phyloP scores from a whole-genome alignment of 495 filamentous ascomycete genomes.

The Lichina pygmaea region DNA sequence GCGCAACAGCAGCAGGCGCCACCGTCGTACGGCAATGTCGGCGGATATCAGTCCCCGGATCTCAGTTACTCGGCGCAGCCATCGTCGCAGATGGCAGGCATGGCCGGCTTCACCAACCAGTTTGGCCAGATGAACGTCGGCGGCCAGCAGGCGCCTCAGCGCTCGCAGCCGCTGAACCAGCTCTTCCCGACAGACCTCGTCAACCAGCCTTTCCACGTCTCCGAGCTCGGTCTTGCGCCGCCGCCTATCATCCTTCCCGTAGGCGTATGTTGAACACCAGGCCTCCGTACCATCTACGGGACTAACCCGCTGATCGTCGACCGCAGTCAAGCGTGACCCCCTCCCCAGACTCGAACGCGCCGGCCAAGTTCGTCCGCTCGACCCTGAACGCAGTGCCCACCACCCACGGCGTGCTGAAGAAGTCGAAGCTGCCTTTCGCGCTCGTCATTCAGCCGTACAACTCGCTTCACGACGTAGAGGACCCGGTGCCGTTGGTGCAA shows the following conservation, averaged over 20 bases:
- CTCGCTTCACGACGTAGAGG: constrained; percentile 75
- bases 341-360: constrained; percentile 76
- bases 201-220: constrained; percentile 76
- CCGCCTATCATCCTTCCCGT: constrained; percentile 76
- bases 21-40: constrained; percentile 13
- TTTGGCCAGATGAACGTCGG: constrained; percentile 61
- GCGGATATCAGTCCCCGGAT: constrained; percentile 38
- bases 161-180: constrained; percentile 45
- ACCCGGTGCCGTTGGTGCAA: constrained; percentile 69
- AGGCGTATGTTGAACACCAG: constrained; percentile 26
- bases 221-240: constrained; percentile 75
- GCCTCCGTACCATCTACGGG: background rate
- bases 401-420: constrained; percentile 75
- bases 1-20: constrained; percentile 1
- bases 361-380: constrained; percentile 82
- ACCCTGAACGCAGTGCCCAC: constrained; percentile 85
- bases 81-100: constrained; percentile 22
- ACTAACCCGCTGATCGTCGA: background rate
- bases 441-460: constrained; percentile 90
- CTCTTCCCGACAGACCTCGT: constrained; percentile 79
- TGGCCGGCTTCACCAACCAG: constrained; percentile 54
- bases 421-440: constrained; percentile 83
- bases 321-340: constrained; percentile 67
- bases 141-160: constrained; percentile 25
- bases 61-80: constrained; percentile 31